A percentile compares a stretch with the other conserved stretches of the same genome.
Conservation (phyloP, 306 rosid genomes). For the Vicia sativa region DNA sequence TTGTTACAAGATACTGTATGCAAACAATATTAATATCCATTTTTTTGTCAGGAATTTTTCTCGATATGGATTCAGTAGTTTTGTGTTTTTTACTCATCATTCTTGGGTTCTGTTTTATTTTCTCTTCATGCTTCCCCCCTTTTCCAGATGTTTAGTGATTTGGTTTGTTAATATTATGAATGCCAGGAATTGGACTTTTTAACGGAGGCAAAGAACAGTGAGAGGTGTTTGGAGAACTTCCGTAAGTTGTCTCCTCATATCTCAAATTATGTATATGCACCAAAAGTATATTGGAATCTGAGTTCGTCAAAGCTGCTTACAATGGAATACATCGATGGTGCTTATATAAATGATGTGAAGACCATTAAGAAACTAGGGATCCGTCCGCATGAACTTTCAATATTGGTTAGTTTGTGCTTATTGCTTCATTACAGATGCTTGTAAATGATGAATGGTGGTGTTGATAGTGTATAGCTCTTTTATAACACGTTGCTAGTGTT, state of each 20-base stretch:
- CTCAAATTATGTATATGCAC: conserved; percentile 82
- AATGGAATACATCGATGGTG: conserved; percentile 96
- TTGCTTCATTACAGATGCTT: conserved; percentile 26
- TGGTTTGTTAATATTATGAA: conserved; percentile 39
- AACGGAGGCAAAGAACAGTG: conserved; percentile 87
- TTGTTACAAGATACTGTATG: conserved; percentile 14
- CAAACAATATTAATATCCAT: conserved; percentile 12
- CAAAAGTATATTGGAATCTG: conserved; percentile 79
- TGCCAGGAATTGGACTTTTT: conserved; percentile 87
- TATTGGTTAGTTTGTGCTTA: conserved; percentile 61
- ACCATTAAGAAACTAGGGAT: conserved; percentile 67
- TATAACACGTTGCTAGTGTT: conserved; percentile 2
- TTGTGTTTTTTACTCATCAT: conserved; percentile 34
- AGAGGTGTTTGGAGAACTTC: conserved; percentile 86
- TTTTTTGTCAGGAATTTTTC: conserved; percentile 26
- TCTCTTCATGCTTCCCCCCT: conserved; percentile 13
- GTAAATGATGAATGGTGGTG: conserved; percentile 15
- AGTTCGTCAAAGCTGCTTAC: conserved; percentile 89
- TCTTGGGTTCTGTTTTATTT: conserved; percentile 26
- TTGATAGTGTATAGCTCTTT: conserved; percentile 21
- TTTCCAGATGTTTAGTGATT: conserved; percentile 29
- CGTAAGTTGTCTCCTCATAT: conserved; percentile 85
- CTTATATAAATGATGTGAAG: conserved; percentile 74
- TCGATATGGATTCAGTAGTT: conserved; percentile 28
- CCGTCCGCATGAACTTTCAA: conserved; percentile 79